Evolutionary conservation across 805 yeast species (phyloP), one percentile per base, ranked within the genome.

Genomic region (Ogataea paradorogensis): DNA sequence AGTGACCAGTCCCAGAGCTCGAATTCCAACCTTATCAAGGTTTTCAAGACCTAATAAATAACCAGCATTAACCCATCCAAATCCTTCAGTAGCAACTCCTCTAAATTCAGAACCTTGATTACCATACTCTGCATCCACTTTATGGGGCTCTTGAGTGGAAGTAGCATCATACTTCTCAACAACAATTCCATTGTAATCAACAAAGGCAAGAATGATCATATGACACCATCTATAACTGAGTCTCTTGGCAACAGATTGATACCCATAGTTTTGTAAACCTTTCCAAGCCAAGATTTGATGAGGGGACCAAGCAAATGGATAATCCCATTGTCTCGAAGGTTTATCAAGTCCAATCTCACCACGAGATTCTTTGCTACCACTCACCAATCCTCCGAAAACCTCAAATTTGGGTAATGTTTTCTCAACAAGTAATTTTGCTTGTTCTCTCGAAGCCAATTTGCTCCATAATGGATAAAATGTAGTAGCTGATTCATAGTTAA

Each of bases 281-380:
- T 75, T 76, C 99, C 99, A 91, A 1, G 95, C 91, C 39, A 91
- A 61, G 13, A 91, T 86, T 63, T 91, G 99, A 59, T 93, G 98
- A 3, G 99, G 98, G 0, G 98, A 96, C 99, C 99, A 91, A 1
- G 98, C 98, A 56, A 69, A 87, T 2, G 99, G 99, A 61, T 83
- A 93, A 61, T 91, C 99, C 99, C 99, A 91, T 65, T 91, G 99
- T 61, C 98, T 72, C 9, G 83, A 78, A n/a, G 95, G 96, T 53
- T 88, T 70, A 30, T 76, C 70, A 13, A 84, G 62, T 1, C 82
- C 77, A 26, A 86, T 65, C 18, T 71, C 76, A 27, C 96, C 95
- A 50, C 95, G 68, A 2, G 90, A 80, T 48, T 71, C 60, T 50
- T 77, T 72, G 0, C 96, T 83, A 27, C 96, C 95, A 0, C 95